These are phyloP conservation scores for Nitzschia sp. DNA, from an alignment of 108 stramenopile genomes.

Conservation along the genomic window DNA sequence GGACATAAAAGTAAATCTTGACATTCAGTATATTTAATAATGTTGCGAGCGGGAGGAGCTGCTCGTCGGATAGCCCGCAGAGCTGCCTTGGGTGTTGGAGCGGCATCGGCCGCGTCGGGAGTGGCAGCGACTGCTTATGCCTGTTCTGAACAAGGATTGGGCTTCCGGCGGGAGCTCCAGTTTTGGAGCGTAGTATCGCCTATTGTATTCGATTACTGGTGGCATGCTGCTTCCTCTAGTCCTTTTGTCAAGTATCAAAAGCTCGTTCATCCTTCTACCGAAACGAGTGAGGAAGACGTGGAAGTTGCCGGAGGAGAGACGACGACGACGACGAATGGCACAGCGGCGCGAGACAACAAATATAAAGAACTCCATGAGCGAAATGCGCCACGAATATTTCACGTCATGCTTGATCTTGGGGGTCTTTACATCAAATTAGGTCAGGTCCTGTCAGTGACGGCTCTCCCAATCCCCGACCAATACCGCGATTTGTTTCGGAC, in stretches of 20 bases:
- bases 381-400: slow-evolving; percentile 64
- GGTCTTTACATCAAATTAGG: slow-evolving; percentile 94
- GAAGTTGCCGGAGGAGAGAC: slow-evolving; percentile 18
- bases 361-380: slow-evolving; percentile 47
- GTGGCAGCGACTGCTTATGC: slow-evolving; percentile 33
- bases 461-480: slow-evolving; percentile 65
- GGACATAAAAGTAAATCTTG: too few relatives aligned
- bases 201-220: slow-evolving; percentile 68
- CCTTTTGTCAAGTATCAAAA: slow-evolving; percentile 56
- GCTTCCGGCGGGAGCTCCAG: slow-evolving; percentile 50
- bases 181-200: slow-evolving; percentile 68
- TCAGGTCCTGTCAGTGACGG: slow-evolving; percentile 85
- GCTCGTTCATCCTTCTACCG: not conserved
- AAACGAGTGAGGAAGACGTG: not conserved
- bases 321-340: not conserved
- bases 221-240: slow-evolving; percentile 44
- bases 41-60: not conserved
- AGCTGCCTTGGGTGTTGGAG: slow-evolving; percentile 24
- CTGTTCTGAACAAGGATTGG: slow-evolving; percentile 48
- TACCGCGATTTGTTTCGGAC: slow-evolving; percentile 67
- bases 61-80: slow-evolving; percentile 15
- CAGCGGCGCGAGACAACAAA: not conserved
- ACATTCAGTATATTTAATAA: too few relatives aligned
- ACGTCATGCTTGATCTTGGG: slow-evolving; percentile 76
- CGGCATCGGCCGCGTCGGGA: slow-evolving; percentile 11